Evolutionary conservation across 495 filamentous ascomycete genomes (phyloP), one percentile per base, ranked within the genome.

Genomic region (Parmelia sp.): DNA sequence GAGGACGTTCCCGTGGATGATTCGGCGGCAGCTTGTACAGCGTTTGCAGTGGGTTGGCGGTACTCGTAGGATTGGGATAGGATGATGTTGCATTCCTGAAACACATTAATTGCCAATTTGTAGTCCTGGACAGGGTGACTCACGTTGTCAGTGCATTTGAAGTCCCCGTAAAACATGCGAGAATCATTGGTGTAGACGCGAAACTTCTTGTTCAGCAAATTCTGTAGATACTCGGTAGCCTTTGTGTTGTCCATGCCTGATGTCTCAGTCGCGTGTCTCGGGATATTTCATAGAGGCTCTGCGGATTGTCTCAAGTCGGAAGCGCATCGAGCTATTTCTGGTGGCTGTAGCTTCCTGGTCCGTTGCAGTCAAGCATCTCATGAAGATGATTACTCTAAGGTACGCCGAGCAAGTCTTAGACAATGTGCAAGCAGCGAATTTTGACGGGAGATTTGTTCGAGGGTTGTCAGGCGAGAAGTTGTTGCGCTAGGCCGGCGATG

Each of bases 121-220:
- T 51, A 21, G 61, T 25, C 23, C 25, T 27, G 29, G 59, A 35
- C 21, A 64, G 25, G 47, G 35, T 9, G 39, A 77, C 80, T 53
- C 69, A 96, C 94, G 58, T 89, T 86, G 78, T 98, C 94, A 27
- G 91, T 96, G 75, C 95, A 97, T 75, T 93, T 97, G 77, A 98
- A 89, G 63, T 83, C 78, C 40, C 94, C 94, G 44, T 90, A 80
- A 74, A 97, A 98, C 78, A 96, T 88, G 49, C 94, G 89, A 33
- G 78, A 81, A 73, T 97, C 94, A 7, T 86, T 90, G 33, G 88
- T 90, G 69, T 90, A 85, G 59, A 97, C 78, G 65, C 92, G 88
- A 45, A 98, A 76, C 14, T 73, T 75, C 35, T 77, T 79, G 35
- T 79, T 80, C 51, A 83, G 72, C n/a, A 83, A 69, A 11, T 74